A percentile compares a stretch with the other conserved stretches of the same genome.
Evolutionary conservation across 345 rosid species (phyloP).

Genomic region (Microthlaspi erraticum): DNA sequence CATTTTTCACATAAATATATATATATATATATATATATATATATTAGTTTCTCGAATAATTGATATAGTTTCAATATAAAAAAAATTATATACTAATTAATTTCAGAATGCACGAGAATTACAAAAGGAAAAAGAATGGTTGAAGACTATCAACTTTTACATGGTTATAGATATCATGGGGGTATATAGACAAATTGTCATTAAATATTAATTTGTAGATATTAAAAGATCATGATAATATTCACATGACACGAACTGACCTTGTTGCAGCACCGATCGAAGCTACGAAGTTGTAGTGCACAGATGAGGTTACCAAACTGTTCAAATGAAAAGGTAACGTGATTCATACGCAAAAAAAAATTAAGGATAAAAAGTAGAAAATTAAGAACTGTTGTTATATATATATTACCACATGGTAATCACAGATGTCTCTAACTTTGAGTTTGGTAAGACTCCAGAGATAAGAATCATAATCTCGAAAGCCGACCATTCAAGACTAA

Average conservation of each 20-base stretch:
- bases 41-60: too few relatives aligned
- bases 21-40: too few relatives aligned
- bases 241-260: slow-evolving; percentile 9
- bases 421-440: slow-evolving; percentile 63
- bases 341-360: background rate
- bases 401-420: slow-evolving; percentile 58
- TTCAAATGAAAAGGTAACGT: background rate
- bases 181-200: too few relatives aligned
- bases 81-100: too few relatives aligned
- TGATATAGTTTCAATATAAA: too few relatives aligned
- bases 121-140: too few relatives aligned
- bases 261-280: slow-evolving; percentile 31
- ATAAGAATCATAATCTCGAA: slow-evolving; percentile 55
- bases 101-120: too few relatives aligned
- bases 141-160: too few relatives aligned
- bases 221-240: too few relatives aligned
- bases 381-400: background rate
- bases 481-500: slow-evolving; percentile 66
- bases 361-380: background rate
- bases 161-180: too few relatives aligned
- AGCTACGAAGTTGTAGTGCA: slow-evolving; percentile 28
- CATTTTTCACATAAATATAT: too few relatives aligned
- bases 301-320: slow-evolving; percentile 1
- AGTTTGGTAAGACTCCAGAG: slow-evolving; percentile 56
- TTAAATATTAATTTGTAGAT: too few relatives aligned